A percentile compares a stretch with the other conserved stretches of the same genome.
These are phyloP conservation scores for Digitaria exilis DNA, from an alignment of 202 grass and related monocot species.

Conservation along the genomic window DNA sequence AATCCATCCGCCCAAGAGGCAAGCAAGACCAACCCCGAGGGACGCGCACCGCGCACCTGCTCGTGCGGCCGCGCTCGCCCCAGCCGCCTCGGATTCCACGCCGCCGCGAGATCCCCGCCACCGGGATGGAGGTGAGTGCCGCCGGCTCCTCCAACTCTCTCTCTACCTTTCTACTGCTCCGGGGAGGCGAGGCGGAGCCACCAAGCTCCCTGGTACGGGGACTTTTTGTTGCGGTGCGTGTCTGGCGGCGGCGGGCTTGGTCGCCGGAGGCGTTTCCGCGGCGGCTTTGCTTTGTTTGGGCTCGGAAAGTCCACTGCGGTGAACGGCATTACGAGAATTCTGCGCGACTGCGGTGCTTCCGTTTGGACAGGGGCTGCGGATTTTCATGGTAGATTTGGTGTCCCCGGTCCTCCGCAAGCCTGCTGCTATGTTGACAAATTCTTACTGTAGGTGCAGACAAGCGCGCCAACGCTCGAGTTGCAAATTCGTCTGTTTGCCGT, in stretches of 20 bases:
- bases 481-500: background rate
- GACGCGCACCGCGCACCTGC: background rate
- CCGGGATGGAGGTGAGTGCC: constrained; percentile 56
- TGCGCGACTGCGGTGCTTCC: background rate
- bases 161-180: no score
- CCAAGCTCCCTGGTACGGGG: background rate
- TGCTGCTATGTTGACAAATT: background rate
- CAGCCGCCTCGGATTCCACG: constrained; percentile 27
- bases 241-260: background rate
- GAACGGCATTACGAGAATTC: background rate
- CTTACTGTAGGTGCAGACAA: background rate
- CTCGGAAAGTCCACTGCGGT: background rate
- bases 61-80: background rate
- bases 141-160: background rate
- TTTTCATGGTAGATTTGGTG: background rate
- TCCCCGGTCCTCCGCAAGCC: background rate
- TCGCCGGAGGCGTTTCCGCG: background rate
- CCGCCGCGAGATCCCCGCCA: constrained; percentile 27
- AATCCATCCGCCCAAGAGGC: background rate
- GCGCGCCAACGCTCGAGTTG: background rate
- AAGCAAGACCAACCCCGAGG: background rate
- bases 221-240: background rate
- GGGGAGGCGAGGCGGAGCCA: background rate
- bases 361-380: background rate
- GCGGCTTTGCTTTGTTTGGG: background rate